These are phyloP conservation scores for Jaapia argillacea DNA, from an alignment of 768 basidiomycete genomes.

Conservation along the genomic window DNA sequence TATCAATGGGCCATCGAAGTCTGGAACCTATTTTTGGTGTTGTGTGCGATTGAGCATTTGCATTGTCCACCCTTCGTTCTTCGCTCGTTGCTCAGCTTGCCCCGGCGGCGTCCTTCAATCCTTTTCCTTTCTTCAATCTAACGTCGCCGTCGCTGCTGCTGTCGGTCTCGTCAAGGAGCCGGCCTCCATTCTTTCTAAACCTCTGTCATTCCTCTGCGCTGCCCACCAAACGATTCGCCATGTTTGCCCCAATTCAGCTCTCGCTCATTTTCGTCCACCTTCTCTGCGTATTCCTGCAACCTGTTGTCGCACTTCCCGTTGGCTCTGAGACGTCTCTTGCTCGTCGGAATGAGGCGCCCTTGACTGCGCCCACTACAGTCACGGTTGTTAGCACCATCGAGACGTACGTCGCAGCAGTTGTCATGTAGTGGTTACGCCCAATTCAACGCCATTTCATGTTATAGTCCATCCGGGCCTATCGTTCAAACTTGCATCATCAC, in stretches of 20 bases:
- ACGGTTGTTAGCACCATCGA: too few species aligned
- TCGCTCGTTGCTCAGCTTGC: neutral
- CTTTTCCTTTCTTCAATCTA: neutral
- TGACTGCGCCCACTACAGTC: neutral
- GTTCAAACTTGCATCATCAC: conserved; percentile 25
- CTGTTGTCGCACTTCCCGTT: neutral
- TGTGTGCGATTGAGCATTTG: neutral
- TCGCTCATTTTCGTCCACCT: neutral
- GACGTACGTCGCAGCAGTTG: too few species aligned
- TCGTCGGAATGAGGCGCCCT: neutral
- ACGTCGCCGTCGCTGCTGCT: neutral
- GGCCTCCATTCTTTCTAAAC: neutral
- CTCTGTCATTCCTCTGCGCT: neutral
- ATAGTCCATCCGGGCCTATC: conserved; percentile 18
- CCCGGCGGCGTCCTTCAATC: neutral
- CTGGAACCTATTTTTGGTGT: too few species aligned
- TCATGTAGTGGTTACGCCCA: too few species aligned
- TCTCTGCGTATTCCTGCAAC: neutral
- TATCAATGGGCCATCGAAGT: too few species aligned
- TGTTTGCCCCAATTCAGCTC: neutral
- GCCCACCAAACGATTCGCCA: neutral
- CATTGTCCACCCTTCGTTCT: neutral
- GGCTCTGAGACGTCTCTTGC: neutral
- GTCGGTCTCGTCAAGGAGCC: neutral
- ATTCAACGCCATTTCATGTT: too few species aligned